Evolutionary conservation across 768 basidiomycete species (phyloP), one percentile per base, ranked within the genome.

Genomic region (Steccherinum ochraceum): DNA sequence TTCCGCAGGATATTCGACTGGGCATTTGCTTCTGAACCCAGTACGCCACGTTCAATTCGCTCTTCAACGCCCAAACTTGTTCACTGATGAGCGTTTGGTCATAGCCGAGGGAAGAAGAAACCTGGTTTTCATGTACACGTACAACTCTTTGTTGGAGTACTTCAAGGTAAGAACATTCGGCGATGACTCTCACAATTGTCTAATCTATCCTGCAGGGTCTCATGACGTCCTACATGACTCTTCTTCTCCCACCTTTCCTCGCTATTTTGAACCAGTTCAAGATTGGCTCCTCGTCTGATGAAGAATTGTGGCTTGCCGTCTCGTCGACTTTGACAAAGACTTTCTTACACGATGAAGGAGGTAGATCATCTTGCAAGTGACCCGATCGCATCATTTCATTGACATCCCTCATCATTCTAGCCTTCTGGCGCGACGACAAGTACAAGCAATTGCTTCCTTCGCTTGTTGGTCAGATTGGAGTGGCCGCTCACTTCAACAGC

Each of bases 1-100:
- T 95, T 97, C 78, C 83, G 93, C 49, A 83, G 84, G 49, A 67
- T 94, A 51, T 93, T 90, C 60, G 96, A 99, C 63, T 99, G 96
- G 96, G 93, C 93, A 0, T 93, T 93, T 59, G 77, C 75, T 1
- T 71, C 73, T 51, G 77, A 76, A 24, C 60, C 62, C 3, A 67
- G 82, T 83, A 59, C 18, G 41, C 21, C 21, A 7, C 30, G 30
- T 35, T 35, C 30, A 35, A 16, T 35, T 35, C 21, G 26, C 12
- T 35, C 25, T 4, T 39, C 12, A 19, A 12, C 13, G 30, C n/a
- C n/a, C n/a, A n/a, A n/a, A n/a, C n/a, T 5, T 23, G 21, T 21
- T 43, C 59, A 56, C 56, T 25, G 56, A 56, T 21, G 48, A n/a
- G n/a, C n/a, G n/a, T n/a, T 16, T 35, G 16, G 30, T 59, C n/a